Percentiles rank a stretch among this genome's conserved stretches.
These are phyloP conservation scores for Tephrocybe sp. DNA, from an alignment of 768 basidiomycete genomes.

Conservation along the genomic window DNA sequence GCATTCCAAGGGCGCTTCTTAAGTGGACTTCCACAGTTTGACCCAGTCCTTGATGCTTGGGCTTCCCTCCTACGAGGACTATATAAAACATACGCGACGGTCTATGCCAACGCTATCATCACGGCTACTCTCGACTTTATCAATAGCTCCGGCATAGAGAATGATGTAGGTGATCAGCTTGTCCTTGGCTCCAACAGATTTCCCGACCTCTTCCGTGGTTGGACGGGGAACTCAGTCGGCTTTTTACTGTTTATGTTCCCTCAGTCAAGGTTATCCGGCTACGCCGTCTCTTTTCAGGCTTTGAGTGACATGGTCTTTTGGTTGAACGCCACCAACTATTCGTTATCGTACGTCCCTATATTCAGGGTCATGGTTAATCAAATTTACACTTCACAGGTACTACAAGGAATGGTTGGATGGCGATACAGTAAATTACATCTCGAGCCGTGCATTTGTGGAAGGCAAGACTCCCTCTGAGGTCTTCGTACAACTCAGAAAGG, in stretches of 20 bases:
- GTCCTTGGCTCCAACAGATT: constrained; percentile 11
- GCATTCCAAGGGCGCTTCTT: constrained; percentile 18
- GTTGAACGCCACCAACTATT: constrained; percentile 18
- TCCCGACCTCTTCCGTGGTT: constrained; percentile 22
- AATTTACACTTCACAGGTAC: constrained; percentile 12
- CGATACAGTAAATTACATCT: constrained; percentile 20
- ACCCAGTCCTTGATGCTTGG: constrained; percentile 16
- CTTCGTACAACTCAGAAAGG: too few relatives aligned
- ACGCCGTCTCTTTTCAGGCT: constrained; percentile 18
- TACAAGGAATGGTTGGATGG: constrained; percentile 24
- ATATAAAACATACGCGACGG: constrained; percentile 18
- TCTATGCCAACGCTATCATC: constrained; percentile 19
- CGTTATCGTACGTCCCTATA: constrained; percentile 21
- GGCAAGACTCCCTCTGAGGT: too few relatives aligned
- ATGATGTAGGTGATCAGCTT: constrained; percentile 3
- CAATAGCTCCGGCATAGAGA: constrained; percentile 18
- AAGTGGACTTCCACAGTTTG: constrained; percentile 11
- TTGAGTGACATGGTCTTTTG: constrained; percentile 22
- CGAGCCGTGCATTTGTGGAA: constrained; percentile 15
- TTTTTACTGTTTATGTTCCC: constrained; percentile 19
- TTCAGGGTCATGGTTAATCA: not conserved
- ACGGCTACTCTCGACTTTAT: constrained; percentile 19
- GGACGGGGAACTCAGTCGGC: constrained; percentile 17
- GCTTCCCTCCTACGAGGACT: constrained; percentile 11
- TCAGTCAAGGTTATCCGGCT: constrained; percentile 10